These are phyloP conservation scores for Vitis amurensis DNA, from an alignment of 164 flowering plant species.

Conservation along the genomic window DNA sequence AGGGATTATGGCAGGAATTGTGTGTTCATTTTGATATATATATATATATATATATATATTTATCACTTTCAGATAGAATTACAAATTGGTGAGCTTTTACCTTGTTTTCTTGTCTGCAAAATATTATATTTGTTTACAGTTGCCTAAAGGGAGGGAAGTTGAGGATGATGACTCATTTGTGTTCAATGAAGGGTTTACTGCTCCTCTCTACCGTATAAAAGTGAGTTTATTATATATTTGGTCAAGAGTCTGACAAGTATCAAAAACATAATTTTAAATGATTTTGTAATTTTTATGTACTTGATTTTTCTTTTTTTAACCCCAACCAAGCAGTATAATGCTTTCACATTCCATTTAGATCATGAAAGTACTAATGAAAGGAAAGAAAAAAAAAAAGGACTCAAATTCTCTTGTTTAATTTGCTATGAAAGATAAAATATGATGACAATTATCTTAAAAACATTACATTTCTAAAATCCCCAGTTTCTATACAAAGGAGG, in stretches of 20 bases:
- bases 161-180: slow-evolving; percentile 73
- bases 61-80: not conserved
- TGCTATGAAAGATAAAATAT: too few species aligned
- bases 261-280: not conserved
- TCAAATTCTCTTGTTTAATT: too few species aligned
- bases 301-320: too few species aligned
- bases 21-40: not conserved
- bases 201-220: slow-evolving; percentile 88
- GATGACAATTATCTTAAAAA: too few species aligned
- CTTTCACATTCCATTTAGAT: too few species aligned
- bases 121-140: slow-evolving; percentile 30
- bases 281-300: not conserved
- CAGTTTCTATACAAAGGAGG: too few species aligned
- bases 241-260: not conserved
- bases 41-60: not conserved
- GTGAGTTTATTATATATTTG: slow-evolving; percentile 21
- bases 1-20: slow-evolving; percentile 6
- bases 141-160: slow-evolving; percentile 87
- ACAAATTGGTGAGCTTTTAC: not conserved
- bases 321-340: too few species aligned
- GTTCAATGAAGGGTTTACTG: slow-evolving; percentile 82
- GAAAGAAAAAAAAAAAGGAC: too few species aligned
- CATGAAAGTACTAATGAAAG: too few species aligned
- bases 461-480: too few species aligned
- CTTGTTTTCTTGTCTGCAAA: not conserved